Conservation (phyloP, 106 monocot genomes). For the Allium cepa region DNA sequence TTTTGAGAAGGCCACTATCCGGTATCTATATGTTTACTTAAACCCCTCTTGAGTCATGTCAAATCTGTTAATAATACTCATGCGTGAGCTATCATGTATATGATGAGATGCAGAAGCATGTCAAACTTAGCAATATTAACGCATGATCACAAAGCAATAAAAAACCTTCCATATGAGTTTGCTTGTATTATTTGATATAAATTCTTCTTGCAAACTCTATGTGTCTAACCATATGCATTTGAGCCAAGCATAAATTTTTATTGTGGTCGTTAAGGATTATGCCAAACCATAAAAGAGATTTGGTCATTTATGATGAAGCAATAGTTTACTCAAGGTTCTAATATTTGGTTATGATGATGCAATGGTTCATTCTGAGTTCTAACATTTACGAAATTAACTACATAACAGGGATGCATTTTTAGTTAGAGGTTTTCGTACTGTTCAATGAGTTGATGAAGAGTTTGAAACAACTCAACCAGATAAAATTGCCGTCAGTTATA, state of each 20-base stretch:
- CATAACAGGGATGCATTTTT: slow-evolving; percentile 57
- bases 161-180: no score
- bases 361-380: not conserved
- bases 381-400: slow-evolving; percentile 4
- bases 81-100: not conserved
- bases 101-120: no score
- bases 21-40: not conserved
- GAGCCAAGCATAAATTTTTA: no score
- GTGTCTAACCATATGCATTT: not conserved
- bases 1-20: no score
- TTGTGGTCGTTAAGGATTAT: no score
- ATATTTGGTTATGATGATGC: not conserved
- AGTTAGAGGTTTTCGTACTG: slow-evolving; percentile 74
- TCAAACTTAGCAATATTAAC: no score
- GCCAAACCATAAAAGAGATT: not conserved
- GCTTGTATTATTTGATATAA: no score
- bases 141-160: no score
- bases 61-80: not conserved
- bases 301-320: no score
- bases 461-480: slow-evolving; percentile 60
- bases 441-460: slow-evolving; percentile 72
- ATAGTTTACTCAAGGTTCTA: no score
- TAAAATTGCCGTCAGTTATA: slow-evolving; percentile 60
- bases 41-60: not conserved
- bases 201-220: not conserved